Conservation (phyloP, 2,329 filamentous ascomycete species). For the Aspergillus candidus region DNA sequence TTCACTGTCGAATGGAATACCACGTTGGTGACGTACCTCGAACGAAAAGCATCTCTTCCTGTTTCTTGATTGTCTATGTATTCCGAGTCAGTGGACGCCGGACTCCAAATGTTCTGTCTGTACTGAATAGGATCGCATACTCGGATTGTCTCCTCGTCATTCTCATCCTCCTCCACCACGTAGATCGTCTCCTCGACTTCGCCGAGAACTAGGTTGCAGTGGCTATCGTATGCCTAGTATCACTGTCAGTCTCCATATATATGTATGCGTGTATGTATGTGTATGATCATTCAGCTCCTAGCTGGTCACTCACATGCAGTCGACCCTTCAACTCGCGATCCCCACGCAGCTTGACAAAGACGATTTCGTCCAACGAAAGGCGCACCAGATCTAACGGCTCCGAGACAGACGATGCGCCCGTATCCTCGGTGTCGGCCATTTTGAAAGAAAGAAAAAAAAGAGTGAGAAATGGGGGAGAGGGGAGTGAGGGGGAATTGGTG, state of each 20-base stretch:
- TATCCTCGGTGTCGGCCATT: conserved; percentile 82
- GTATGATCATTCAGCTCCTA: neutral
- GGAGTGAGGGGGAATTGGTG: neutral
- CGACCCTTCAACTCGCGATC: conserved; percentile 93
- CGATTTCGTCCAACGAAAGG: conserved; percentile 87
- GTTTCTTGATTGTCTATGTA: conserved; percentile 79
- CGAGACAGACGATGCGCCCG: conserved; percentile 61
- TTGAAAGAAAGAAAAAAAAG: conserved; percentile 6
- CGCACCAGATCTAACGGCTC: conserved; percentile 95
- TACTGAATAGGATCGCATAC: conserved; percentile 40
- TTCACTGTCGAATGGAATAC: neutral
- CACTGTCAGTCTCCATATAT: neutral
- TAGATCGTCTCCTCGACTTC: conserved; percentile 98
- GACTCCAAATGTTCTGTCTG: neutral
- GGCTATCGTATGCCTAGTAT: conserved; percentile 86
- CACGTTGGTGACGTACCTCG: conserved; percentile 59
- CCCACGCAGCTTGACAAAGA: conserved; percentile 94
- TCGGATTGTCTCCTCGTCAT: conserved; percentile 67
- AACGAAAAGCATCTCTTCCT: conserved; percentile 98
- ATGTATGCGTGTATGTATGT: too few relatives aligned
- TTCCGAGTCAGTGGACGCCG: conserved; percentile 1
- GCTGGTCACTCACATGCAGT: conserved; percentile 65
- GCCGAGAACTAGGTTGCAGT: conserved; percentile 93
- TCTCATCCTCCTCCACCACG: conserved; percentile 78
- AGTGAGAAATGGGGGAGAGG: neutral